Base-by-base conservation (phyloP, 176 grass and related monocot species). In the Carex myosuroides region DNA sequence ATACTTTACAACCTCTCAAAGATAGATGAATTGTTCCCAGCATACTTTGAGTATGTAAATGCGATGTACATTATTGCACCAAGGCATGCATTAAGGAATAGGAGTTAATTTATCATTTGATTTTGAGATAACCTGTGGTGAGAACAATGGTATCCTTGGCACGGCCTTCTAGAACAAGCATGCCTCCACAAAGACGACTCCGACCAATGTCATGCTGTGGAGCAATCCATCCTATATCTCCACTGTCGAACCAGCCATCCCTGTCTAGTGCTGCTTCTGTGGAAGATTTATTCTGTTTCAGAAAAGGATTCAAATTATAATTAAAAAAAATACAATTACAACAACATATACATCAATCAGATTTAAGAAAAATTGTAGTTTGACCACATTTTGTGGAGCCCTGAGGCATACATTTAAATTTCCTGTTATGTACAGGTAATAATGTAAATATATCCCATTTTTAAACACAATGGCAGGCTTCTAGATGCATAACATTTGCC, bases 121-220 rank as follows among this genome's bases (percentile, higher is more conserved):
- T 46, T 8, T 44, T 57, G 73, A 32, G 26, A 78, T 50, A 85
- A 97, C 94, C 92, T 95, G 95, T 98, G 69, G 84, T 90, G 29
- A 98, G 95, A 78, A 98, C 95, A 87, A 98, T 95, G 21, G 95
- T 98, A 84, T 98, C 95, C 87, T 98, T 98, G 30, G 86, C 91
- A 76, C 95, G 95, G 48, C 95, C 95, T 90, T 98, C 95, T 87
- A 98, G 84, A 87, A 98, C 92, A 91, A 95, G 57, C 88, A 95
- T 90, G 77, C 95, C 95, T 86, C 95, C 92, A 89, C 95, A 95
- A 17, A 87, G 73, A 44, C 88, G 82, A 82, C 95, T 98, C 5
- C 86, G 84, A 13, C 95, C 95, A 22, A 82, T 84, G 3, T 69
- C 70, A 84, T 85, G 80, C 54, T 50, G 82, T 81, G 92, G 92